Evolutionary conservation across 1,139 yeast species (phyloP).

Genomic region (Yamadazyma sp.): DNA sequence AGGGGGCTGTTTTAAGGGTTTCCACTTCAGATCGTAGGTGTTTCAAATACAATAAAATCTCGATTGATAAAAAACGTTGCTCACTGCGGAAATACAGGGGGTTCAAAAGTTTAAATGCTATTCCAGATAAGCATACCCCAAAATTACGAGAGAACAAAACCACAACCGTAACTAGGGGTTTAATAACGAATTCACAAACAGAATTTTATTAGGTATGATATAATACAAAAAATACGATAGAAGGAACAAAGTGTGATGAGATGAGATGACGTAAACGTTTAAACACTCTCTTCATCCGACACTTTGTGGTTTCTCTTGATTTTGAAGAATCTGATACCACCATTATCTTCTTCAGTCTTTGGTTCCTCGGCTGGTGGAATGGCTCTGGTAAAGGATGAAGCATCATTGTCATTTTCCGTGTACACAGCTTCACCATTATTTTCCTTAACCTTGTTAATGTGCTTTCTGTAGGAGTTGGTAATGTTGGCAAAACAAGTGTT

Average conservation of each 20-base stretch:
- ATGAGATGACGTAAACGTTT: constrained; percentile 12
- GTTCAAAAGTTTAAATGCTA: constrained; percentile 2
- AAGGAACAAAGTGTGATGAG: not conserved
- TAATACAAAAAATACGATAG: constrained; percentile 1
- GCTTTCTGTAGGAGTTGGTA: constrained; percentile 46
- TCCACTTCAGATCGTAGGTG: too few species aligned
- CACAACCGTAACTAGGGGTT: too few species aligned
- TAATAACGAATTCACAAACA: too few species aligned
- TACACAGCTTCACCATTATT: constrained; percentile 15
- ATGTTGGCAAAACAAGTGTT: constrained; percentile 55
- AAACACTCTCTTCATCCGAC: constrained; percentile 63
- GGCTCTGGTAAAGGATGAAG: constrained; percentile 47
- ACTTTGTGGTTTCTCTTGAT: constrained; percentile 66
- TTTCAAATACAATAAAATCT: not conserved
- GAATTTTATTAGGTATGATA: constrained; percentile 3
- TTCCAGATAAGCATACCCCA: not conserved
- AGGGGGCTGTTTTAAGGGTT: too few species aligned
- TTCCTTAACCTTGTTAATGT: constrained; percentile 36
- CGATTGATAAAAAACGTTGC: constrained; percentile 1
- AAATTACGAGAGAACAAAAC: not conserved
- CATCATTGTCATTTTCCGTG: constrained; percentile 30
- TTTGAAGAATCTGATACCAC: constrained; percentile 78
- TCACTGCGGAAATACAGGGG: constrained; percentile 3
- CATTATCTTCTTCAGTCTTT: constrained; percentile 38
- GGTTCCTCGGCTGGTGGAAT: constrained; percentile 31